Base-by-base conservation (phyloP, 2,329 filamentous ascomycete genomes). In the Pseudogymnoascus sp. region DNA sequence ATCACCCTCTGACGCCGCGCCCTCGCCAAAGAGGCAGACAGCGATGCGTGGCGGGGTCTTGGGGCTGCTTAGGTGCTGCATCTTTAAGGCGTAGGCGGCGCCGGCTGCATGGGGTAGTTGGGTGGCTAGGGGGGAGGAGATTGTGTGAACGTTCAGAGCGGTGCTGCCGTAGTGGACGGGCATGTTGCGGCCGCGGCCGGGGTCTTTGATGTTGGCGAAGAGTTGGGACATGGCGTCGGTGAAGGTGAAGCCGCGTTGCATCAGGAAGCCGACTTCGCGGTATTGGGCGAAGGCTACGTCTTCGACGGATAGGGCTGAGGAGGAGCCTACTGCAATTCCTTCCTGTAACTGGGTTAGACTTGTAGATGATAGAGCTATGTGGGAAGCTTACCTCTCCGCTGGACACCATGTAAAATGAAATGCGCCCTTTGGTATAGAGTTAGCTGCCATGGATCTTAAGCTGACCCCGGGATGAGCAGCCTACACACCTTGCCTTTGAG, bases 231-330 rank as follows among this genome's bases (percentile, higher is more conserved):
- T 97, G 72, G 97, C 97, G 65, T 97, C 87, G 59, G 87, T 86
- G 53, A 96, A 81, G 0, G 86, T 90, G 74, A 93, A 97, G 2
- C 95, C 95, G 38, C 95, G 86, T 75, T 97, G 89, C 68, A 89
- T 84, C 74, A 96, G 95, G 5, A 97, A 89, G 0, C 95, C 95
- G 50, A 93, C 87, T 76, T 99, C 95, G 67, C 95, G 85, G 74
- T 99, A 99, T 74, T 99, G 95, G 65, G 89, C 91, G 74, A 96
- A 97, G 53, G 97, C 84, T 4, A 96, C 90, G 74, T 99, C 95
- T 61, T 88, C 83, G n/a, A 83, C 84, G n/a, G 85, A 82, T 65
- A 99, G 76, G 11, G 91, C 92, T 23, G 91, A 92, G 0, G 93
- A 91, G 1, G 89, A 93, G 1, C 92, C 95, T 2, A 99, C 88